Evolutionary conservation across 306 rosid species (phyloP).

Genomic region (Cucumis sativus): DNA sequence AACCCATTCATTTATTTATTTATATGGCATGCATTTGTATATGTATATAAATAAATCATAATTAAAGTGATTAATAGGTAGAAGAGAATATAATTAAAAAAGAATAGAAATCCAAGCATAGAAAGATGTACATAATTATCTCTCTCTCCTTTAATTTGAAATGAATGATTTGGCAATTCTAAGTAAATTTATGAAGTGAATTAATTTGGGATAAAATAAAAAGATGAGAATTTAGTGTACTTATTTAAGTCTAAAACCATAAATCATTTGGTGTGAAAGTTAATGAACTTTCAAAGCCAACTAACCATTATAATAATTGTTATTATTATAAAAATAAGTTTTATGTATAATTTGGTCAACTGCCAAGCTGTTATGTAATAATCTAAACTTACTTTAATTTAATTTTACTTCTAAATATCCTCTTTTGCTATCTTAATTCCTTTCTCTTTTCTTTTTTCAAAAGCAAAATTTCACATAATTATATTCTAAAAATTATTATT

Average conservation of each 20-base stretch:
- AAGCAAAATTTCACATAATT: too few relatives aligned
- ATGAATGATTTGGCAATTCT: background rate
- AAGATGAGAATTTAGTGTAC: background rate
- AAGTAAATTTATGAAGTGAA: background rate
- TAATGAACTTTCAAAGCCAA: background rate
- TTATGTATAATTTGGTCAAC: background rate
- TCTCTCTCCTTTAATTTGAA: background rate
- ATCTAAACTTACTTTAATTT: background rate
- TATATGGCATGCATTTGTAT: too few relatives aligned
- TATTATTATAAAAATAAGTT: background rate
- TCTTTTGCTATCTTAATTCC: background rate
- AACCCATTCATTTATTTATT: too few relatives aligned
- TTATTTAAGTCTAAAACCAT: background rate
- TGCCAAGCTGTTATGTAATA: background rate
- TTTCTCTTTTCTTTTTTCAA: background rate
- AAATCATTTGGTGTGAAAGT: slow-evolving; percentile 1
- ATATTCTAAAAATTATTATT: too few relatives aligned
- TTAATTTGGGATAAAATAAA: background rate
- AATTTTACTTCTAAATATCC: background rate
- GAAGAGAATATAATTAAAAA: background rate
- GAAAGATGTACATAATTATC: background rate
- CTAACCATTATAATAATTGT: background rate
- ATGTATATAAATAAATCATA: background rate
- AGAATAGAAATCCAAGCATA: background rate
- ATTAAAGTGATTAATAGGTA: background rate